Evolutionary conservation across 1,284 basidiomycete species (phyloP).

Genomic region (Puccinia novopanici): DNA sequence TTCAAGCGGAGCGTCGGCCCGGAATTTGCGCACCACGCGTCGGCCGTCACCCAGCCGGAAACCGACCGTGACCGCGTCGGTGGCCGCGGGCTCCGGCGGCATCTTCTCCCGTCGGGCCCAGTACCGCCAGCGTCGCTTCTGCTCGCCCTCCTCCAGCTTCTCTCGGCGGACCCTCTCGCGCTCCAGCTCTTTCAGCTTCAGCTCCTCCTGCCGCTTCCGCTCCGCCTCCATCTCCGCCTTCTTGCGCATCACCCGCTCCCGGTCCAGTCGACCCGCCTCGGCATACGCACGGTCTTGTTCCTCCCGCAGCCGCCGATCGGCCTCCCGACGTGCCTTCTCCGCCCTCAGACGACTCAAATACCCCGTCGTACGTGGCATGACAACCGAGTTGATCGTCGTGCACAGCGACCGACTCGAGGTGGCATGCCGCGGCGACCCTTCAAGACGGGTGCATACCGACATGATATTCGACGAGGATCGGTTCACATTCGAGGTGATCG

Average conservation of each 20-base stretch:
- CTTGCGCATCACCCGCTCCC: constrained; percentile 42
- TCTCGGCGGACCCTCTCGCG: background rate
- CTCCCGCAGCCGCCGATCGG: constrained; percentile 39
- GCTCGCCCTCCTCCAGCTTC: constrained; percentile 15
- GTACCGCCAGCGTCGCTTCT: constrained; percentile 26
- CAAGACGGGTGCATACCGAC: constrained; percentile 23
- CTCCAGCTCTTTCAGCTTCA: background rate
- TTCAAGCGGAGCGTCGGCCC: background rate
- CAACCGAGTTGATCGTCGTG: constrained; percentile 25
- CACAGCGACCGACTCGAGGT: constrained; percentile 25
- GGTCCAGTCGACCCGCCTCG: constrained; percentile 39
- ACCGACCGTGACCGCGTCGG: constrained; percentile 18
- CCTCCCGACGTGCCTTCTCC: constrained; percentile 20
- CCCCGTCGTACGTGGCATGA: constrained; percentile 20
- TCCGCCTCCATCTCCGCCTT: constrained; percentile 39
- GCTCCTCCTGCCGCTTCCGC: background rate
- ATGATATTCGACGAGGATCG: constrained; percentile 26
- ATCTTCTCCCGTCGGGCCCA: constrained; percentile 32
- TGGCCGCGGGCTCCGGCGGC: constrained; percentile 5
- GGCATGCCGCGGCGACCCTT: constrained; percentile 13
- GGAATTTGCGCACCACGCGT: constrained; percentile 30
- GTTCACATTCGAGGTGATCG: constrained; percentile 9
- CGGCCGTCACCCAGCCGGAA: constrained; percentile 36
- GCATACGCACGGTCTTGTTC: constrained; percentile 47
- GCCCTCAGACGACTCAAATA: constrained; percentile 23